Evolutionary conservation across 1,139 yeast genomes (phyloP).

Genomic region (Pneumocystis sp.): DNA sequence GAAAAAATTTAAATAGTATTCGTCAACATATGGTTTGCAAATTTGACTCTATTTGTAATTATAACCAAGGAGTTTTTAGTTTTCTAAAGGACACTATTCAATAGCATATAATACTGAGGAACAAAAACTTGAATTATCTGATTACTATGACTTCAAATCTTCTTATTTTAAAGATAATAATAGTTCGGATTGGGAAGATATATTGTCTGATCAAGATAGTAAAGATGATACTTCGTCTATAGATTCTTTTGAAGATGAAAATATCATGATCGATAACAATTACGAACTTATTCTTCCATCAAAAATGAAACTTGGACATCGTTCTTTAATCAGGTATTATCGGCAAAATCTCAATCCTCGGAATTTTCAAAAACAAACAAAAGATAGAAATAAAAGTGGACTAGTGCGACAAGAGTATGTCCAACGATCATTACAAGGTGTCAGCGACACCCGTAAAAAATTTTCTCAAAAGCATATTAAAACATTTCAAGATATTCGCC

Average conservation of each 20-base stretch:
- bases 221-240: constrained; percentile 25
- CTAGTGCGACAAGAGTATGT: constrained; percentile 25
- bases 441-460: constrained; percentile 7
- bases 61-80: constrained; percentile 2
- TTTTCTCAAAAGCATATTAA: constrained; percentile 9
- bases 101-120: constrained; percentile 77
- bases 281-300: constrained; percentile 72
- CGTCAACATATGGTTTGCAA: constrained; percentile 59
- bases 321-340: constrained; percentile 74
- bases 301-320: constrained; percentile 78
- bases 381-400: constrained; percentile 72
- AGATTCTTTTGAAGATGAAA: constrained; percentile 23
- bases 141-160: constrained; percentile 72
- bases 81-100: constrained; percentile 69
- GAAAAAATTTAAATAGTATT: constrained; percentile 67
- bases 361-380: constrained; percentile 59
- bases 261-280: constrained; percentile 30
- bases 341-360: constrained; percentile 71
- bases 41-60: neutral
- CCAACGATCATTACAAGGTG: constrained; percentile 25
- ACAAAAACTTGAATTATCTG: constrained; percentile 65
- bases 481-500: constrained; percentile 42
- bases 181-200: constrained; percentile 28
- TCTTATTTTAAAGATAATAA: constrained; percentile 30
- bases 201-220: constrained; percentile 38